These are phyloP conservation scores for Cynara cardunculus DNA, from an alignment of 129 eudicot genomes.

Conservation along the genomic window DNA sequence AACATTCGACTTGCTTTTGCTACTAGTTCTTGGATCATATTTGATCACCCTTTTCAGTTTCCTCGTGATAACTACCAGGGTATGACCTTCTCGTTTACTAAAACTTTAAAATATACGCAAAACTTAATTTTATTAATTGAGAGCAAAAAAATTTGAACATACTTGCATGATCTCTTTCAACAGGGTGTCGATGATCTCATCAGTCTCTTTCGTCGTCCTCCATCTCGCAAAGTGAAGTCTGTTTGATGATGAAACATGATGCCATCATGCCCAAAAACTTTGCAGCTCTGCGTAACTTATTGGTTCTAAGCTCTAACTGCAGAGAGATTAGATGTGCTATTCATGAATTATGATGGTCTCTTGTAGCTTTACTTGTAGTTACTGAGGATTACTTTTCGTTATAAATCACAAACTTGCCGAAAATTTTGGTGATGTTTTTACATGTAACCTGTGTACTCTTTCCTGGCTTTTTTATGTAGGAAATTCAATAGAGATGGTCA, in stretches of 20 bases:
- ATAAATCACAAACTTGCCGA: slow-evolving; percentile 9
- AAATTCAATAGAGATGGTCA: slow-evolving; percentile 1
- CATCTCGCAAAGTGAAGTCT: slow-evolving; percentile 82
- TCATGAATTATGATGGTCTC: slow-evolving; percentile 1
- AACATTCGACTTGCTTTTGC: slow-evolving; percentile 91
- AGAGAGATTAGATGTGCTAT: slow-evolving; percentile 24
- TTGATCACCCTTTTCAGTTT: slow-evolving; percentile 81
- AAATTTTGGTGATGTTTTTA: slow-evolving; percentile 19
- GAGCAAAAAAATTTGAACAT: background rate
- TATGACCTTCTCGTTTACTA: slow-evolving; percentile 19
- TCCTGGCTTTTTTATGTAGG: slow-evolving; percentile 5
- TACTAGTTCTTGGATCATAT: slow-evolving; percentile 85
- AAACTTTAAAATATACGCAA: background rate
- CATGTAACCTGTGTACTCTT: slow-evolving; percentile 22
- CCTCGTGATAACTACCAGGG: slow-evolving; percentile 88
- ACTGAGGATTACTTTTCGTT: slow-evolving; percentile 13
- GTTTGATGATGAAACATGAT: slow-evolving; percentile 35
- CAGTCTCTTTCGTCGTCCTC: slow-evolving; percentile 89
- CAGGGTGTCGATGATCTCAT: slow-evolving; percentile 99
- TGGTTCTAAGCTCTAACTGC: slow-evolving; percentile 16
- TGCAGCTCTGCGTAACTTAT: slow-evolving; percentile 16
- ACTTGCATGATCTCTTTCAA: slow-evolving; percentile 9
- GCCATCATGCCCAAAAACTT: background rate
- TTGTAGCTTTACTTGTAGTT: slow-evolving; percentile 18
- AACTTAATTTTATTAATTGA: background rate